Conservation (phyloP, 495 filamentous ascomycete species). For the Aspergillus panamensis region DNA sequence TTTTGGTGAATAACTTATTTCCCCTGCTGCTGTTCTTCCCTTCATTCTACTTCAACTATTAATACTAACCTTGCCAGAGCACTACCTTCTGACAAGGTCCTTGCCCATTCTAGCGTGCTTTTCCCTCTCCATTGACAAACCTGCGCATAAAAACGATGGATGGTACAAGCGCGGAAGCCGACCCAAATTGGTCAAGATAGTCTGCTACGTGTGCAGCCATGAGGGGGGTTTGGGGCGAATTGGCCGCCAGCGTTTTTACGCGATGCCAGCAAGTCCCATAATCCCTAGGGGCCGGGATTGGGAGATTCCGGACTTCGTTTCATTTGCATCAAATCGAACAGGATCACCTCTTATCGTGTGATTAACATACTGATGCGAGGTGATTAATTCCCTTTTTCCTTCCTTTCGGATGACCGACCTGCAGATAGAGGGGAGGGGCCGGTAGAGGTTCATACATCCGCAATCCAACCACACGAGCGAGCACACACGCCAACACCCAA, state of each 20-base stretch:
- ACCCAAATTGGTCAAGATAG: constrained; percentile 25
- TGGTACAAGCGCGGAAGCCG: constrained; percentile 22
- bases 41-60: background rate
- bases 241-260: constrained; percentile 24
- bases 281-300: background rate
- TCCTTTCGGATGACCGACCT: background rate
- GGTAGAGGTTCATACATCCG: constrained; percentile 1
- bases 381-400: background rate
- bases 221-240: constrained; percentile 23
- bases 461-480: constrained; percentile 1
- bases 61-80: constrained; percentile 5
- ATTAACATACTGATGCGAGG: background rate
- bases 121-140: constrained; percentile 10
- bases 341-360: constrained; percentile 17
- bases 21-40: background rate
- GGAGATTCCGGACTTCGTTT: background rate
- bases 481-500: constrained; percentile 3
- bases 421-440: background rate
- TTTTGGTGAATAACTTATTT: background rate
- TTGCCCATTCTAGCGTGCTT: background rate
- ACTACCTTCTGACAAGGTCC: background rate
- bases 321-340: constrained; percentile 5
- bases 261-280: constrained; percentile 12
- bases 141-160: constrained; percentile 6
- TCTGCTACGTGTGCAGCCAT: constrained; percentile 39